phyloP scores from a whole-genome alignment of 805 yeast species.

The Metschnikowia shivogae region DNA sequence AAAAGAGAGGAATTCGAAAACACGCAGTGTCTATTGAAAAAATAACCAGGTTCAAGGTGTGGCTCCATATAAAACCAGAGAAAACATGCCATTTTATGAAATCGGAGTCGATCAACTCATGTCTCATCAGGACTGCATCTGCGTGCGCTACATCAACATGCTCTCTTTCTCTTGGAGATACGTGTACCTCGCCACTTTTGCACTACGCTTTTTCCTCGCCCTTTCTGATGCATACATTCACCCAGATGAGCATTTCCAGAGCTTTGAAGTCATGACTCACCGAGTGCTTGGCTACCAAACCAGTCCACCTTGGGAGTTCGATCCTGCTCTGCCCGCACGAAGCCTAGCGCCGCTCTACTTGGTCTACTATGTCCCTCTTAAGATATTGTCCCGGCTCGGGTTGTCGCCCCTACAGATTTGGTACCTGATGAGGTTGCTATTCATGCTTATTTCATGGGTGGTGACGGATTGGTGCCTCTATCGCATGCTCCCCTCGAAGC shows the following conservation, averaged over 20 bases:
- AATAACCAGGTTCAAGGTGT: no score
- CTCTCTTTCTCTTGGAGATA: conserved; percentile 40
- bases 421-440: conserved; percentile 50
- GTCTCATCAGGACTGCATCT: neutral
- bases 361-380: conserved; percentile 63
- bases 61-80: no score
- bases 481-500: conserved; percentile 45
- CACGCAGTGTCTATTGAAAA: no score
- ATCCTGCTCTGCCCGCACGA: conserved; percentile 53
- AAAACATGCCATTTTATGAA: no score
- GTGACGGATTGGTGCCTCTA: conserved; percentile 42
- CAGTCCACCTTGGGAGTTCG: conserved; percentile 82
- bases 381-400: conserved; percentile 25
- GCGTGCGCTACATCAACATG: conserved; percentile 6
- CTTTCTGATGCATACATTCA: conserved; percentile 82
- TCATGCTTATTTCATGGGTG: conserved; percentile 37
- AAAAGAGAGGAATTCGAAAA: neutral
- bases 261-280: conserved; percentile 66
- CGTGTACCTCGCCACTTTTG: conserved; percentile 42
- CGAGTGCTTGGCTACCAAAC: conserved; percentile 42
- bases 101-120: neutral
- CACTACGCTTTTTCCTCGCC: conserved; percentile 52
- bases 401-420: conserved; percentile 49
- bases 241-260: conserved; percentile 96
- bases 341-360: conserved; percentile 66